These are phyloP conservation scores for Lolium rigidum DNA, from an alignment of 176 grass and related monocot genomes.

Conservation along the genomic window DNA sequence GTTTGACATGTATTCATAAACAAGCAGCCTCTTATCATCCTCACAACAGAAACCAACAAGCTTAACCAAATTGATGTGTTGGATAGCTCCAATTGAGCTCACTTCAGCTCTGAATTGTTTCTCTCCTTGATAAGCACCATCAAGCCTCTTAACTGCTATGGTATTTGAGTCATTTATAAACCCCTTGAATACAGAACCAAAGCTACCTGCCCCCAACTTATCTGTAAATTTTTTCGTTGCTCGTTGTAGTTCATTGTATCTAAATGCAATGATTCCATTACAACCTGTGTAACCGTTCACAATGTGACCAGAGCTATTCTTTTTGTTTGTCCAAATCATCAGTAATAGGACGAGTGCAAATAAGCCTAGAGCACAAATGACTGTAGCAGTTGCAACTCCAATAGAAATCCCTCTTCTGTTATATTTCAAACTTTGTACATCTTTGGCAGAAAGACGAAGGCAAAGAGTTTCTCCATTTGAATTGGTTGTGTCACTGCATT, in stretches of 20 bases:
- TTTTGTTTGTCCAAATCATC: constrained; percentile 23
- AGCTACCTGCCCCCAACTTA: constrained; percentile 53
- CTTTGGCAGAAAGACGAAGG: constrained; percentile 52
- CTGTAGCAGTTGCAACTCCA: constrained; percentile 20
- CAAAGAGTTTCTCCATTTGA: constrained; percentile 38
- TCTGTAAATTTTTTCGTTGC: constrained; percentile 61
- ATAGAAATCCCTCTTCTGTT: not conserved
- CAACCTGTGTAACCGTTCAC: constrained; percentile 16
- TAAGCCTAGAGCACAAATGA: constrained; percentile 12
- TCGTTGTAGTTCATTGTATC: constrained; percentile 43
- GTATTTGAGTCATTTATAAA: not conserved
- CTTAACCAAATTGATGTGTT: constrained; percentile 63
- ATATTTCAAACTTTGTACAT: not conserved
- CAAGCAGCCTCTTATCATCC: constrained; percentile 47
- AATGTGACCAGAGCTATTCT: not conserved
- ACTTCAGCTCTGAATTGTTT: too few relatives aligned
- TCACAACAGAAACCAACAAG: constrained; percentile 66
- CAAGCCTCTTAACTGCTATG: too few relatives aligned
- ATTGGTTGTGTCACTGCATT: not conserved
- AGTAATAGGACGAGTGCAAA: constrained; percentile 26
- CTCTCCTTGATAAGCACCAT: too few relatives aligned
- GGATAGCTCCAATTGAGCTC: not conserved
- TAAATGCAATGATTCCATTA: constrained; percentile 41
- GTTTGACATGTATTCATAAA: constrained; percentile 68
- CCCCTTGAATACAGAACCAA: constrained; percentile 65